These are phyloP conservation scores for Penicillium cinerascens DNA, from an alignment of 495 filamentous ascomycete species.

Conservation along the genomic window DNA sequence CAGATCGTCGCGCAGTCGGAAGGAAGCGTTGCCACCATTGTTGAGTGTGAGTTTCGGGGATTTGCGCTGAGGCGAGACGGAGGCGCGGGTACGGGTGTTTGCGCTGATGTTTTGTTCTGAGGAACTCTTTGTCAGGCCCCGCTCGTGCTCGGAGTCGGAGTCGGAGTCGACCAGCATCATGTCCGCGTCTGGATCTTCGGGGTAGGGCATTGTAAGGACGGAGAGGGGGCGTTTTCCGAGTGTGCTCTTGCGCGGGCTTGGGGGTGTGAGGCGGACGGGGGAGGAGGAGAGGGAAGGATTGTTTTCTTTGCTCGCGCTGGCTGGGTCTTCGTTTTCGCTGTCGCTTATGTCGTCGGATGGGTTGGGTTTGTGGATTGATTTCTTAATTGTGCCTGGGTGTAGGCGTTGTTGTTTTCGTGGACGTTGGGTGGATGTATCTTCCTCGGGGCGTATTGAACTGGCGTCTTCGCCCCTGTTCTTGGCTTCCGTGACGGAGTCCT, in stretches of 20 bases:
- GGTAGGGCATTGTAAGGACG: constrained; percentile 31
- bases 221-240: constrained; percentile 43
- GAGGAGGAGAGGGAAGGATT: constrained; percentile 44
- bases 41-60: constrained; percentile 31
- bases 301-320: constrained; percentile 47
- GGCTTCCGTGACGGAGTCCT: constrained; percentile 49
- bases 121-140: not conserved
- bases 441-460: constrained; percentile 19
- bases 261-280: constrained; percentile 28
- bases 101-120: constrained; percentile 46
- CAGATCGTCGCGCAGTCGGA: constrained; percentile 30
- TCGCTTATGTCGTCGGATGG: constrained; percentile 9
- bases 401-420: constrained; percentile 24
- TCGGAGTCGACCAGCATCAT: constrained; percentile 31
- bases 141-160: constrained; percentile 22
- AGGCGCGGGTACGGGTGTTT: constrained; percentile 19
- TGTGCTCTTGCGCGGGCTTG: constrained; percentile 34
- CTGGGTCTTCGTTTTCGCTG: constrained; percentile 30
- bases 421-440: constrained; percentile 15
- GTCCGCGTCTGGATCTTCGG: constrained; percentile 22
- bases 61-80: constrained; percentile 24
- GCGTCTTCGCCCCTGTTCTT: constrained; percentile 57
- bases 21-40: constrained; percentile 23
- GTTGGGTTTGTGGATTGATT: constrained; percentile 3
- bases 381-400: constrained; percentile 28